Evolutionary conservation across 352 stramenopile genomes (phyloP).

Genomic region (Phytophthora cryptogea): DNA sequence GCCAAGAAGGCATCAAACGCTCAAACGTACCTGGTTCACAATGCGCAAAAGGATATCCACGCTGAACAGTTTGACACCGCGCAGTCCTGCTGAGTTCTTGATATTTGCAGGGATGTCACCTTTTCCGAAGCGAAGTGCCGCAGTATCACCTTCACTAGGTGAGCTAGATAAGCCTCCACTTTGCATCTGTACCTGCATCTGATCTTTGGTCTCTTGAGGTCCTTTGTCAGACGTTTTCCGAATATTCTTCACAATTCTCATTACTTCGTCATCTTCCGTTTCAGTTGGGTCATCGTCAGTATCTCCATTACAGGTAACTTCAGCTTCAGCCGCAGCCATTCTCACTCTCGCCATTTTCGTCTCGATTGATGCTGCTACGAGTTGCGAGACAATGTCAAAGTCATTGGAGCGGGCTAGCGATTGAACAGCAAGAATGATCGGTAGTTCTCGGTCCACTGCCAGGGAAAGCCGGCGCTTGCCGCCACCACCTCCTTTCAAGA

Average conservation of each 20-base stretch:
- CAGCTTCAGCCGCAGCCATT: constrained; percentile 4
- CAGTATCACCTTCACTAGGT: constrained; percentile 21
- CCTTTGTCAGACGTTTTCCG: constrained; percentile 39
- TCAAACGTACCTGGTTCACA: constrained; percentile 47
- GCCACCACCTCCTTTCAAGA: constrained; percentile 2
- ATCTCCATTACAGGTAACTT: constrained; percentile 5
- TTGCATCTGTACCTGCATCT: constrained; percentile 14
- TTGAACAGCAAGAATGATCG: constrained; percentile 47
- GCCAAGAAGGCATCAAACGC: background rate
- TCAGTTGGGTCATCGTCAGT: constrained; percentile 26
- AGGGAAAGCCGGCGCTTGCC: constrained; percentile 35
- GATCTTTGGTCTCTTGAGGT: constrained; percentile 13
- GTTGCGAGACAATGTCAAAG: constrained; percentile 30
- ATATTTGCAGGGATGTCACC: constrained; percentile 55
- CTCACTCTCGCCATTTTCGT: constrained; percentile 17
- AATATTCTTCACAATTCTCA: constrained; percentile 30
- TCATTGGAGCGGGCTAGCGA: constrained; percentile 42
- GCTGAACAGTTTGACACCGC: constrained; percentile 65
- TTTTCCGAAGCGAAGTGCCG: constrained; percentile 18
- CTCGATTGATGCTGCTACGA: constrained; percentile 18
- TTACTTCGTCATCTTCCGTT: constrained; percentile 47
- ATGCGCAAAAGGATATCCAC: constrained; percentile 62
- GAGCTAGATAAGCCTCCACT: constrained; percentile 2
- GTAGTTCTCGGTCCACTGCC: constrained; percentile 32
- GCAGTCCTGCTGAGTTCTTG: constrained; percentile 45